These are phyloP conservation scores for Allantophomopsis lycopodina DNA, from an alignment of 2,329 filamentous ascomycete genomes.

Conservation along the genomic window DNA sequence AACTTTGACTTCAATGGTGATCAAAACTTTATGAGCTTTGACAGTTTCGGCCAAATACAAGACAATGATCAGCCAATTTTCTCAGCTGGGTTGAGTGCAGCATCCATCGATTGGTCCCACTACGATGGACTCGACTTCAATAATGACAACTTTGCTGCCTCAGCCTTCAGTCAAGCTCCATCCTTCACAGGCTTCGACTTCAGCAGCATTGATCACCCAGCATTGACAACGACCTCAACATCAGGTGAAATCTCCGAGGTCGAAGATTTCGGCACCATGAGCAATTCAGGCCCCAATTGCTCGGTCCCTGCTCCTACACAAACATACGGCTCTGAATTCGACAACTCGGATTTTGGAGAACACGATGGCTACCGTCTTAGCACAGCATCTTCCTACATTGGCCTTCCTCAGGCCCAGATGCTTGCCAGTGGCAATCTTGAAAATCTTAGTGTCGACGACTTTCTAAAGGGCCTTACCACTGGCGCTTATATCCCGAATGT, in stretches of 20 bases:
- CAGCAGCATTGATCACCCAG: conserved; percentile 37
- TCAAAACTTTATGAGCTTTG: conserved; percentile 23
- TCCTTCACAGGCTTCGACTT: conserved; percentile 41
- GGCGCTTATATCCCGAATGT: conserved; percentile 4
- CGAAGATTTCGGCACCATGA: conserved; percentile 37
- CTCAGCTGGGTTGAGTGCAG: conserved; percentile 45
- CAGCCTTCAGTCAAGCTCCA: conserved; percentile 39
- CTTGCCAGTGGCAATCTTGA: conserved; percentile 31
- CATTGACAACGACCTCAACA: conserved; percentile 43
- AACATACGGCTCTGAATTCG: conserved; percentile 21
- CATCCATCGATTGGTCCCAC: conserved; percentile 38
- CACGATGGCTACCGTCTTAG: conserved; percentile 35
- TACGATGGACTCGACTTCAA: conserved; percentile 36
- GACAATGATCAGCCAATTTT: conserved; percentile 40
- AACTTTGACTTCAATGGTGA: conserved; percentile 21
- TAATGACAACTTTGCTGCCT: conserved; percentile 33
- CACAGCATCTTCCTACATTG: conserved; percentile 31
- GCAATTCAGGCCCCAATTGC: conserved; percentile 20
- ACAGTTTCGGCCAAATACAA: conserved; percentile 34
- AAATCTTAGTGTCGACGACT: conserved; percentile 39
- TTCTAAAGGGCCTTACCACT: conserved; percentile 26
- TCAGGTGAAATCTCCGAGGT: conserved; percentile 56
- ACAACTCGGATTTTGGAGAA: conserved; percentile 22
- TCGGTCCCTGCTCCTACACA: conserved; percentile 24
- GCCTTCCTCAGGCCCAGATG: conserved; percentile 29